Evolutionary conservation across 1,284 basidiomycete genomes (phyloP), one percentile per base, ranked within the genome.

Genomic region (Schizophyllum commune): DNA sequence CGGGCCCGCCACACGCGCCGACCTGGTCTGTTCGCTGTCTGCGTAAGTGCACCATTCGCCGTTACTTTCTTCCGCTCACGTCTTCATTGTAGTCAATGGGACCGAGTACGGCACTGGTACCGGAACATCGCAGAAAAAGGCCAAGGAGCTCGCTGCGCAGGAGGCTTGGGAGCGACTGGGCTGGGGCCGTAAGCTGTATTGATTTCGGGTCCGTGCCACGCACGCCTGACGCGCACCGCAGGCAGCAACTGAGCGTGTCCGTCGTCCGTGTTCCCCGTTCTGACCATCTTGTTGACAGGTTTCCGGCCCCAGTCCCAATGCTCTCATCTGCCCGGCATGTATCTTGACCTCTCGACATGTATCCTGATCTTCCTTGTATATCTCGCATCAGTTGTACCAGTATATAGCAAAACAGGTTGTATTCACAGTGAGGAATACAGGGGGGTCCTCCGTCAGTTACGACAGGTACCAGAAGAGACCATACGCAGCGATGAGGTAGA

Each of bases 401-500:
- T 47, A 47, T 13, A 47, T 47, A 47, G 39, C 39, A 47, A 17
- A 47, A 17, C 39, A 17, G 17, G 17, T 47, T 13, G 39, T 47
- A 47, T 47, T 52, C 39, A 58, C 47, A 22, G 27, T 19, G 32
- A 51, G 34, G 58, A 20, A 54, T 52, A 13, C 13, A 21, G 51
- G 13, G 21, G 19, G 32, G 17, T 47, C 9, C 39, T 2, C 9
- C 4, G 39, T 47, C 39, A 8, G 39, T 9, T 17, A 57, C 39
- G 74, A 73, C 34, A 80, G 65, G 66, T 75, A 84, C 85, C 84
- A 90, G 71, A 91, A 87, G 56, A 89, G 67, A 13, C 80, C 65
- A 70, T 91, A 92, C 17, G 78, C 81, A 4, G 77, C 85, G 11
- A 86, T 64, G 19, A 92, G 74, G 27, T 76, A 82, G 4, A 89